These are phyloP conservation scores for Emergomyces pasteurianus DNA, from an alignment of 2,329 filamentous ascomycete genomes.

Conservation along the genomic window DNA sequence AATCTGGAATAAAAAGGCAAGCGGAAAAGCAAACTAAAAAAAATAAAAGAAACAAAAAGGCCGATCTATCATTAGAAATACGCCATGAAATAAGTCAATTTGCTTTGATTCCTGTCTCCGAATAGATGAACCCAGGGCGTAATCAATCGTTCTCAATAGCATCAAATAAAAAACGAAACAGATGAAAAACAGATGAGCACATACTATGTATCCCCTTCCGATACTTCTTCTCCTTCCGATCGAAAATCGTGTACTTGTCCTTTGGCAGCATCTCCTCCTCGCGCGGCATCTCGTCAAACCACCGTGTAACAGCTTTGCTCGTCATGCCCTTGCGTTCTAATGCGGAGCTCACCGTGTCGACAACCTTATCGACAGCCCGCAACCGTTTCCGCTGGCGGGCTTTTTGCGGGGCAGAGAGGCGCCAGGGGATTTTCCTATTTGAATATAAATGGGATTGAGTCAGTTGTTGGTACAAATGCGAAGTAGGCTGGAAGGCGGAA, in stretches of 20 bases:
- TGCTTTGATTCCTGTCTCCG: background rate
- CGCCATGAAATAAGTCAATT: too few species aligned
- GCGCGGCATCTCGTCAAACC: slow-evolving; percentile 92
- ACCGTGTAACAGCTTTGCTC: slow-evolving; percentile 63
- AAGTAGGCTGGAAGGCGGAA: background rate
- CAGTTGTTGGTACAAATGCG: background rate
- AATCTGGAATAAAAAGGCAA: background rate
- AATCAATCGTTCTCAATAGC: background rate
- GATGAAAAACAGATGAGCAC: slow-evolving; percentile 28
- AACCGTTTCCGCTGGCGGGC: slow-evolving; percentile 72
- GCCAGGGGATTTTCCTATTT: slow-evolving; percentile 88
- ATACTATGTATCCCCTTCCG: slow-evolving; percentile 94
- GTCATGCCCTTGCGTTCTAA: slow-evolving; percentile 61
- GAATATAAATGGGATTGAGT: slow-evolving; percentile 5
- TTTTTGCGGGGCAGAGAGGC: slow-evolving; percentile 85
- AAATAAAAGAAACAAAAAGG: background rate
- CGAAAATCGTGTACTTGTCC: slow-evolving; percentile 98
- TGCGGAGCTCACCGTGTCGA: slow-evolving; percentile 69
- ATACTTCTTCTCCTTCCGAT: slow-evolving; percentile 89
- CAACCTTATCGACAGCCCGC: slow-evolving; percentile 74
- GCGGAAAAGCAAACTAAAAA: background rate
- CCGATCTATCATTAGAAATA: background rate
- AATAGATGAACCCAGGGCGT: background rate
- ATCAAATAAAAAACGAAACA: background rate
- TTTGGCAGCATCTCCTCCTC: slow-evolving; percentile 90